phyloP scores from a whole-genome alignment of 1,284 basidiomycete genomes.

The Tylopilus orsonianus region DNA sequence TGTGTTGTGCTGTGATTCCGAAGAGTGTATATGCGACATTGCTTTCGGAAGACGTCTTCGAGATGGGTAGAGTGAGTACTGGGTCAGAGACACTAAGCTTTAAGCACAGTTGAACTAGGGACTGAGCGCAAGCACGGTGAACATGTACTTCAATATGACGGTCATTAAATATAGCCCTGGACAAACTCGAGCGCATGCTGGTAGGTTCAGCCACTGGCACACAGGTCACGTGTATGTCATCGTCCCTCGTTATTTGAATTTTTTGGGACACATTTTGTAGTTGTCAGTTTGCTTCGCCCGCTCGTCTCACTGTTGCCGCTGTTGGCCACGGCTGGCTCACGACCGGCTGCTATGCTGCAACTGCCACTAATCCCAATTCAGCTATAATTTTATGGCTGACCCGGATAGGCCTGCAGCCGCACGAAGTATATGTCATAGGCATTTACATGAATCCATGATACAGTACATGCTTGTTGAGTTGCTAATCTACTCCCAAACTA shows the following conservation, averaged over 20 bases:
- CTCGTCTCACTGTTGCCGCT: too few species aligned
- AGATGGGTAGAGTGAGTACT: background rate
- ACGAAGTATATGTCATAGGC: too few species aligned
- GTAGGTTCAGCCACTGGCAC: too few species aligned
- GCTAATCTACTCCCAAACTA: background rate
- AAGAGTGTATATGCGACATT: constrained; percentile 17
- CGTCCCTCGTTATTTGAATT: too few species aligned
- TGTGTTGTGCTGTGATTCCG: constrained; percentile 17
- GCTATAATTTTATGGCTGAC: background rate
- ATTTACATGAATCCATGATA: background rate
- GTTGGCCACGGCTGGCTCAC: too few species aligned
- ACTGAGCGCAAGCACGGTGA: background rate
- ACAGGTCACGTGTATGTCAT: too few species aligned
- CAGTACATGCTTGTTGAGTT: background rate
- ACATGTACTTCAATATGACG: too few species aligned
- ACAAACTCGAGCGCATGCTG: too few species aligned
- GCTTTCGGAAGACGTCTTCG: background rate
- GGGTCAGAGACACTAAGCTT: background rate
- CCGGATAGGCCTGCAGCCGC: too few species aligned
- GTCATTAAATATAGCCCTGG: constrained; percentile 11
- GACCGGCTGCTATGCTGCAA: too few species aligned
- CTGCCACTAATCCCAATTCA: background rate
- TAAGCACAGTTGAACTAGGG: background rate
- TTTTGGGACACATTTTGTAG: too few species aligned
- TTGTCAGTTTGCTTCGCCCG: too few species aligned